Percentiles rank a stretch among this genome's conserved stretches.
Evolutionary conservation across 371 early-diverging fungal species (phyloP).

Genomic region (Capillidium rhysosporum): DNA sequence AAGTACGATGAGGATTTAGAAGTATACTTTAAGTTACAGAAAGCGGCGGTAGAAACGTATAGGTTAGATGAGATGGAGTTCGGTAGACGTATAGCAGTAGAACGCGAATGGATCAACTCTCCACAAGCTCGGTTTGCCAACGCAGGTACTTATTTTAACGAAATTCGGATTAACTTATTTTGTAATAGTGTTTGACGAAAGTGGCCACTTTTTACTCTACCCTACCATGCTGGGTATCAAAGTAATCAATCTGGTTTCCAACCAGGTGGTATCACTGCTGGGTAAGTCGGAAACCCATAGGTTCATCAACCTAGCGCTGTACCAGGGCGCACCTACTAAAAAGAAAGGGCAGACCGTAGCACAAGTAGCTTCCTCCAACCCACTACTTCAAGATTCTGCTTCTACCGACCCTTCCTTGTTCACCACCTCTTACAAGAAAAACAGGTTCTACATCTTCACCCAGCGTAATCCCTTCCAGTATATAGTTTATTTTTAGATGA

Average conservation of each 20-base stretch:
- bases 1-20: conserved; percentile 82
- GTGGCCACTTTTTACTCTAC: conserved; percentile 71
- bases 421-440: conserved; percentile 72
- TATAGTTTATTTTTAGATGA: conserved; percentile 4
- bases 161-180: background rate
- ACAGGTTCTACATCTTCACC: conserved; percentile 84
- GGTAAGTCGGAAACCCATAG: conserved; percentile 81
- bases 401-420: conserved; percentile 68
- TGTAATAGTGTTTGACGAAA: conserved; percentile 69
- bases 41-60: conserved; percentile 51
- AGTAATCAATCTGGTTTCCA: conserved; percentile 62
- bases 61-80: conserved; percentile 93
- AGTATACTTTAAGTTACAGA: conserved; percentile 70
- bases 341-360: conserved; percentile 53
- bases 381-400: conserved; percentile 45
- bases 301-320: conserved; percentile 71
- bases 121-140: conserved; percentile 44
- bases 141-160: conserved; percentile 25
- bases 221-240: conserved; percentile 88
- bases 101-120: conserved; percentile 63
- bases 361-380: conserved; percentile 80
- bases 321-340: conserved; percentile 72
- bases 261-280: conserved; percentile 61
- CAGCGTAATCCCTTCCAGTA: conserved; percentile 65
- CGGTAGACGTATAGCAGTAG: conserved; percentile 78